phyloP scores from a whole-genome alignment of 2,329 filamentous ascomycete genomes.

The Aspergillus alliaceus region DNA sequence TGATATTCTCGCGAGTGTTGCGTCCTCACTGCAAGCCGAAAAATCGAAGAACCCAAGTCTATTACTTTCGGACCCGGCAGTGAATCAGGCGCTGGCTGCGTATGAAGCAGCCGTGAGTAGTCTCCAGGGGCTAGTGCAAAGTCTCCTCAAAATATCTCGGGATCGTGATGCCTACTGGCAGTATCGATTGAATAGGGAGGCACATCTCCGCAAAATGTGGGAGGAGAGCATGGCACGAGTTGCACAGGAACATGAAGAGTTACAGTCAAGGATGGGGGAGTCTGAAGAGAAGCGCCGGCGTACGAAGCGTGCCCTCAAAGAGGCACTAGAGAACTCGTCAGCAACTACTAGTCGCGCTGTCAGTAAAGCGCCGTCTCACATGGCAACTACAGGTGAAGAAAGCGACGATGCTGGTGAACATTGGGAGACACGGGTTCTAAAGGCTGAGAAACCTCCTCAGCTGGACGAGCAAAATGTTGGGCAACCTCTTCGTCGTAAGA shows the following conservation, averaged over 20 bases:
- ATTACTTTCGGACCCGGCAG: slow-evolving; percentile 72
- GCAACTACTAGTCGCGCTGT: slow-evolving; percentile 41
- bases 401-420: slow-evolving; percentile 38
- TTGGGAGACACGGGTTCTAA: slow-evolving; percentile 20
- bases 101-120: slow-evolving; percentile 90
- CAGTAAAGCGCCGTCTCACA: slow-evolving; percentile 27
- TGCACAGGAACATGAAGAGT: slow-evolving; percentile 88
- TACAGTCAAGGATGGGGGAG: slow-evolving; percentile 84
- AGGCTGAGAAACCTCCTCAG: slow-evolving; percentile 13
- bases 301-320: slow-evolving; percentile 84
- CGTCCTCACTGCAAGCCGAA: slow-evolving; percentile 75
- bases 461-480: slow-evolving; percentile 5
- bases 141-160: slow-evolving; percentile 85
- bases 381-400: slow-evolving; percentile 36
- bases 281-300: slow-evolving; percentile 86
- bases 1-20: slow-evolving; percentile 83
- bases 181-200: slow-evolving; percentile 86
- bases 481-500: slow-evolving; percentile 55
- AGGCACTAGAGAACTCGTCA: slow-evolving; percentile 67
- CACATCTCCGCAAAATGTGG: slow-evolving; percentile 92
- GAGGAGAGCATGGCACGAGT: slow-evolving; percentile 98
- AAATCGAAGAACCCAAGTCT: slow-evolving; percentile 67
- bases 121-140: slow-evolving; percentile 78
- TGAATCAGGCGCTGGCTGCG: slow-evolving; percentile 74
- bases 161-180: slow-evolving; percentile 98